These are phyloP conservation scores for Boletus sp. DNA, from an alignment of 768 basidiomycete genomes.

Conservation along the genomic window DNA sequence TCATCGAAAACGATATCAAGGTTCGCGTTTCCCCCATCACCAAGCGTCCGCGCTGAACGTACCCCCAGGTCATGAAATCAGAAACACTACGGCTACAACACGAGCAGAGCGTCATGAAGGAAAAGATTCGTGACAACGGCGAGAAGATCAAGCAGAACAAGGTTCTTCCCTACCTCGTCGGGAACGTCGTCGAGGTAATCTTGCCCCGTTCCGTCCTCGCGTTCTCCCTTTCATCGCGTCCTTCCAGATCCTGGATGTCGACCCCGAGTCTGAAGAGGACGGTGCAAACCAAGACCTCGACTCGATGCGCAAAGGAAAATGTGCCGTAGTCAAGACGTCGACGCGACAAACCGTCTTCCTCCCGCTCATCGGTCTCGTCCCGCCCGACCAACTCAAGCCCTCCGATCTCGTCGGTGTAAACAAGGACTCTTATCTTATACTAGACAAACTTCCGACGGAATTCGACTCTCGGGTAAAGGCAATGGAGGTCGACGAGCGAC, in stretches of 20 bases:
- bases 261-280: conserved; percentile 90
- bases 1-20: conserved; percentile 98
- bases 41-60: not conserved
- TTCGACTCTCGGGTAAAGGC: conserved; percentile 98
- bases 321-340: conserved; percentile 98
- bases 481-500: conserved; percentile 99
- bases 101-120: conserved; percentile 95
- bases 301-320: conserved; percentile 96
- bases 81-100: conserved; percentile 90
- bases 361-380: conserved; percentile 95
- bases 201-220: not conserved
- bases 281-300: conserved; percentile 96
- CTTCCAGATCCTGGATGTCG: conserved; percentile 84
- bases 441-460: conserved; percentile 94
- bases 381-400: conserved; percentile 85
- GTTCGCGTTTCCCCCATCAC: conserved; percentile 37
- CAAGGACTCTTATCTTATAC: conserved; percentile 97
- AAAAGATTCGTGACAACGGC: conserved; percentile 96
- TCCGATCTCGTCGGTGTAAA: conserved; percentile 97
- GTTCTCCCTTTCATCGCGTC: conserved; percentile 4
- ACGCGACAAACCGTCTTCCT: conserved; percentile 99
- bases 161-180: conserved; percentile 95
- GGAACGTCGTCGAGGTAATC: conserved; percentile 91
- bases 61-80: conserved; percentile 88
- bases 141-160: conserved; percentile 99